Evolutionary conservation across 768 basidiomycete species (phyloP).

Genomic region (Suillus bovinus): DNA sequence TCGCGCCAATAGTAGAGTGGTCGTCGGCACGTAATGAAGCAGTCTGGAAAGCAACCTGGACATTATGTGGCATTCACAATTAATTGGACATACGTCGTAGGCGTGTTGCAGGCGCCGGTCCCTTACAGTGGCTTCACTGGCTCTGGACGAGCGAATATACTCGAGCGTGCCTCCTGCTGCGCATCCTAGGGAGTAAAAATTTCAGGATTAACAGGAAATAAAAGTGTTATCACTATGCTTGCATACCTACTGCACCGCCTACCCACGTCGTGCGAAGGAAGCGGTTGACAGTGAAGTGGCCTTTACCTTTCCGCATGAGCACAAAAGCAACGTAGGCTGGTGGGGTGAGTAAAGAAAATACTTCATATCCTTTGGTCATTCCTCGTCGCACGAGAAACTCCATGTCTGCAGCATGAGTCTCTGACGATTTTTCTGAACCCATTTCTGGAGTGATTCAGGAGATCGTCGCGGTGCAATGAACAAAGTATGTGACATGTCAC

Average conservation of each 20-base stretch:
- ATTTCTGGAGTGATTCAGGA: conserved; percentile 15
- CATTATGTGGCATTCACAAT: background rate
- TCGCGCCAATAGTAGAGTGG: conserved; percentile 70
- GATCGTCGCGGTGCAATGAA: conserved; percentile 7
- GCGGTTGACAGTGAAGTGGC: conserved; percentile 58
- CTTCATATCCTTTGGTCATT: conserved; percentile 67
- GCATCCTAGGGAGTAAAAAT: conserved; percentile 27
- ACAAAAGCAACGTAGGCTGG: conserved; percentile 58
- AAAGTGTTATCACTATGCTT: conserved; percentile 3
- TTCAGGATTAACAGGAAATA: background rate
- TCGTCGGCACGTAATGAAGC: conserved; percentile 65
- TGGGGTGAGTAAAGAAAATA: conserved; percentile 62
- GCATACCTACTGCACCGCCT: conserved; percentile 60
- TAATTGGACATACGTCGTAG: conserved; percentile 53
- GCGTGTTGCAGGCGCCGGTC: conserved; percentile 48
- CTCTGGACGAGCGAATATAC: conserved; percentile 59
- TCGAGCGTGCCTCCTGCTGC: conserved; percentile 55
- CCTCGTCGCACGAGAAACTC: conserved; percentile 66
- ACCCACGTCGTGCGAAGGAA: conserved; percentile 74
- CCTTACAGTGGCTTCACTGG: conserved; percentile 49
- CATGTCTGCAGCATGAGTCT: conserved; percentile 53
- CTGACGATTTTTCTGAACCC: conserved; percentile 13
- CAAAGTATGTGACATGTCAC: conserved; percentile 15
- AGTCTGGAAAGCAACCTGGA: conserved; percentile 41
- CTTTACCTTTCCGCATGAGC: conserved; percentile 53